A percentile compares a stretch with the other conserved stretches of the same genome.
phyloP scores from a whole-genome alignment of 83 land plant genomes.

The Thuja plicata region DNA sequence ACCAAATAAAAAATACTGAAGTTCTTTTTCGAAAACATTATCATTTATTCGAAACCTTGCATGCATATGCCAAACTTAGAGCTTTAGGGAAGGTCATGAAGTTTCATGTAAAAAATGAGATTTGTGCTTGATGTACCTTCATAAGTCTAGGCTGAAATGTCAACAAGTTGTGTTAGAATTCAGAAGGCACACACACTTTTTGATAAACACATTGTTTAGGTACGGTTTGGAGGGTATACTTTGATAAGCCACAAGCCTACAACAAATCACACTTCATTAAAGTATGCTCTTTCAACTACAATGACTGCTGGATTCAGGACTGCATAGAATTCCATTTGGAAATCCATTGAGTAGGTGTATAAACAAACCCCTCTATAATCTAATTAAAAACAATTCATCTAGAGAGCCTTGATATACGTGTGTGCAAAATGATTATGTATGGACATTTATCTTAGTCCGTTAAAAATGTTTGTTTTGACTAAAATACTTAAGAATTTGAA shows the following conservation, averaged over 20 bases:
- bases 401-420: background rate
- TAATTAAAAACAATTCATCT: background rate
- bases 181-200: too few relatives aligned
- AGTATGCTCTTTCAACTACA: background rate
- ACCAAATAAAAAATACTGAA: too few relatives aligned
- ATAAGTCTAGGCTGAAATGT: too few relatives aligned
- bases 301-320: background rate
- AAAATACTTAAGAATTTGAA: background rate
- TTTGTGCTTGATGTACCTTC: too few relatives aligned
- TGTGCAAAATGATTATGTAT: background rate
- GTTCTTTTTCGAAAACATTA: too few relatives aligned
- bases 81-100: too few relatives aligned
- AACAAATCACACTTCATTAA: background rate
- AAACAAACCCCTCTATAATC: background rate
- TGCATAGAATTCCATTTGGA: background rate
- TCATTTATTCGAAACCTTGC: too few relatives aligned
- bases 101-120: too few relatives aligned
- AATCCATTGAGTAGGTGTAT: background rate
- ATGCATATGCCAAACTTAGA: too few relatives aligned
- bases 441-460: background rate
- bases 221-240: background rate
- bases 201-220: too few relatives aligned
- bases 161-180: too few relatives aligned
- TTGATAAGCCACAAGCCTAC: background rate
- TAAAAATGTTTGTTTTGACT: background rate